A percentile compares a stretch with the other conserved stretches of the same genome.
These are phyloP conservation scores for Tuber calosporum DNA, from an alignment of 495 filamentous ascomycete species.

Conservation along the genomic window DNA sequence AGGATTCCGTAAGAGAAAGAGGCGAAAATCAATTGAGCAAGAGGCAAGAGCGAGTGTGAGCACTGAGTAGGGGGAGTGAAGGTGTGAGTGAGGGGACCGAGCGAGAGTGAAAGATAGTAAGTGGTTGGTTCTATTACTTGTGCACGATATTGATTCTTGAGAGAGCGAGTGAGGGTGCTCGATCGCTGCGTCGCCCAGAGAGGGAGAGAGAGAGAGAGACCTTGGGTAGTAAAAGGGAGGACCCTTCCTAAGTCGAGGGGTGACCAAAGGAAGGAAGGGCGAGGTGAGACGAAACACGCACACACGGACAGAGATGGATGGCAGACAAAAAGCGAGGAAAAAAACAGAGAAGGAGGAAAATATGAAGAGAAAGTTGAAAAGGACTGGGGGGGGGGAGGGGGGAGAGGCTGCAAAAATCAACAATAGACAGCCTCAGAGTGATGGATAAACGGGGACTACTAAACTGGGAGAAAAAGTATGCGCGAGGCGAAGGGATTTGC, in stretches of 20 bases:
- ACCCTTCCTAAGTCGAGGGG: constrained; percentile 24
- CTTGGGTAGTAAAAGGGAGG: constrained; percentile 25
- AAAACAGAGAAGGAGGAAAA: constrained; percentile 23
- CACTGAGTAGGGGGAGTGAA: constrained; percentile 24
- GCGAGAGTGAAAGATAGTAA: constrained; percentile 19
- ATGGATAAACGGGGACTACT: not conserved
- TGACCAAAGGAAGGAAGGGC: constrained; percentile 35
- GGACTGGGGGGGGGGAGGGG: not conserved
- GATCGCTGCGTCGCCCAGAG: not conserved
- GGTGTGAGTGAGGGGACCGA: constrained; percentile 27
- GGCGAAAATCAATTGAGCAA: constrained; percentile 8
- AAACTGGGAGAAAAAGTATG: not conserved
- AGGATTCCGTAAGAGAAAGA: constrained; percentile 22
- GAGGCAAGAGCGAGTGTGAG: constrained; percentile 19
- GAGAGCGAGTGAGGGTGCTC: not conserved
- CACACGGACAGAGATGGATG: constrained; percentile 15
- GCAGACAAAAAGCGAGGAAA: constrained; percentile 21
- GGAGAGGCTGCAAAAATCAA: not conserved
- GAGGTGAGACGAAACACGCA: constrained; percentile 35
- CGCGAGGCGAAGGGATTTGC: not conserved
- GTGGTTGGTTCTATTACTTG: constrained; percentile 10
- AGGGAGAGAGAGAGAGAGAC: constrained; percentile 10
- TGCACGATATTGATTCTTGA: not conserved
- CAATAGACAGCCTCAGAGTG: not conserved
- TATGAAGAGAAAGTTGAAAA: constrained; percentile 17